Conservation (phyloP, 2,329 filamentous ascomycete species). For the Dactylellina drechsleri region DNA sequence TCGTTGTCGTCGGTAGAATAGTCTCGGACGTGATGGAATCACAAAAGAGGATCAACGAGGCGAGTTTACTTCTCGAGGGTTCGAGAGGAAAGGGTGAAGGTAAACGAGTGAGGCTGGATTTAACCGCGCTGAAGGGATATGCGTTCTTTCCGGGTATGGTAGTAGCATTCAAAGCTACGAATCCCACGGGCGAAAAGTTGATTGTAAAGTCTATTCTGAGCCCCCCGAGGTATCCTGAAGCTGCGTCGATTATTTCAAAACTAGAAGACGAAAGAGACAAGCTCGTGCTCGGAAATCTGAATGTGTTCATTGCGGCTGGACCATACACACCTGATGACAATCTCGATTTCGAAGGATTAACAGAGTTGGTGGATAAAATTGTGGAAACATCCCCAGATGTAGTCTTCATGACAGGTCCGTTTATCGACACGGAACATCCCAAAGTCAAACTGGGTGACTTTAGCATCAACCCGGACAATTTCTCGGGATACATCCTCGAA, state of each 20-base stretch:
- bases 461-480: conserved; percentile 75
- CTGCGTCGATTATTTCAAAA: conserved; percentile 74
- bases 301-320: conserved; percentile 80
- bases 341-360: conserved; percentile 86
- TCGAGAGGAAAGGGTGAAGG: conserved; percentile 85
- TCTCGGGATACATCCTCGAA: conserved; percentile 73
- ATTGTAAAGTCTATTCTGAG: conserved; percentile 79
- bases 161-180: conserved; percentile 85
- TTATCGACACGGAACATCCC: conserved; percentile 91
- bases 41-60: conserved; percentile 75
- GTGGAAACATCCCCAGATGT: conserved; percentile 79
- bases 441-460: conserved; percentile 83
- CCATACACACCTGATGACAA: conserved; percentile 94
- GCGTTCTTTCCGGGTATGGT: conserved; percentile 96
- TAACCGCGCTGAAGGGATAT: conserved; percentile 75
- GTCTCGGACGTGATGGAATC: conserved; percentile 87
- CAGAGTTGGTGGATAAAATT: conserved; percentile 81
- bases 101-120: conserved; percentile 79
- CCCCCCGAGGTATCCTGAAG: conserved; percentile 77
- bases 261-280: conserved; percentile 73
- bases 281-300: conserved; percentile 73
- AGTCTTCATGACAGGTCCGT: conserved; percentile 83
- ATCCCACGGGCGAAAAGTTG: conserved; percentile 85
- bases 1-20: conserved; percentile 90
- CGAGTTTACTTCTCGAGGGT: conserved; percentile 87